Base-by-base conservation (phyloP, 345 rosid species). In the Rhizophora apiculata region DNA sequence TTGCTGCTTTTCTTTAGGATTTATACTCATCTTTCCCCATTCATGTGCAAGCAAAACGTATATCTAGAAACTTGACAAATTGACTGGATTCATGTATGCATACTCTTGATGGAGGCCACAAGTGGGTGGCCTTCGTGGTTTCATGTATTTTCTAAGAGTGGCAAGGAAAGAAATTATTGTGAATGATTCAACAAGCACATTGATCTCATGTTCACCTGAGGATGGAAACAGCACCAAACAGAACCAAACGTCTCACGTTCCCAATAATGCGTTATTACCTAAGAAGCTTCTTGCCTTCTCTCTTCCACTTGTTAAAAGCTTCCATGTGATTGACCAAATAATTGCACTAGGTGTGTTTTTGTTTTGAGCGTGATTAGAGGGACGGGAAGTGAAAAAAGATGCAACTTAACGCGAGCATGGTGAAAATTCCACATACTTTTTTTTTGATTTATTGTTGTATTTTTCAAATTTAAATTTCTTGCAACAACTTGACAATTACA, bases 21-120 rank as follows among this genome's bases (percentile, higher is more conserved):
- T 29, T 34, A 49, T 52, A 24, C 15, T 36, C 46, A 51, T 64
- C 57, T 62, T 57, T 67, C 60, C 56, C 7, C 13, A 22, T 62
- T 54, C 76, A 73, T 68, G 84, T 66, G 74, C 72, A 8, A 48
- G 43, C 56, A 11, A 30, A 37, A 31, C 60, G 24, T 48, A 57
- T 8, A 58, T 36, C 34, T 29, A 70, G 72, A 21, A 60, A 70
- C 58, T 53, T 70, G 72, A 76, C 51, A 52, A 9, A 1, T 29
- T 36, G 55, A 18, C 52, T 7, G 22, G 52, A 52, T 59, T 43
- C 16, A 4, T 43, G 4, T 19, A 43, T 43, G 48, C 48, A 43
- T 43, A 43, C 16, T 43, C 4, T 43, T 43, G 3, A 43, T 43
- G 49, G 49, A 43, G 49, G 49, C 18, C 49, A 15, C 49, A 0